Conservation (phyloP, 768 basidiomycete genomes). For the Royoungia palumana region DNA sequence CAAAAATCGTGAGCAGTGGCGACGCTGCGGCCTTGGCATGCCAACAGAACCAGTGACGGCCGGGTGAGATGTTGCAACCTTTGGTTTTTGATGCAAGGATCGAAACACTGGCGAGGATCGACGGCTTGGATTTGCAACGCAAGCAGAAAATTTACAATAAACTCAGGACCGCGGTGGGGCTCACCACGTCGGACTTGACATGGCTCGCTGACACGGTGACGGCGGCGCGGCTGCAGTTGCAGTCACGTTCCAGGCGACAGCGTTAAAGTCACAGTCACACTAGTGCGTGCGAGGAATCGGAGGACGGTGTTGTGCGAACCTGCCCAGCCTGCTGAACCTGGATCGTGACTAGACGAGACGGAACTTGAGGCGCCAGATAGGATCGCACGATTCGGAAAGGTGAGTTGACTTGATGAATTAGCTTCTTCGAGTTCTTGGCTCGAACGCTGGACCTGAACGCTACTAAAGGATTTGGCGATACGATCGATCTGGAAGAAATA, state of each 20-base stretch:
- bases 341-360: conserved; percentile 2
- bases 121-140: conserved; percentile 19
- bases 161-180: conserved; percentile 13
- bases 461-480: conserved; percentile 9
- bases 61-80: too few relatives aligned
- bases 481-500: conserved; percentile 10
- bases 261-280: conserved; percentile 2
- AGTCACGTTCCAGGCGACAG: conserved; percentile 4
- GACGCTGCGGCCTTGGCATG: too few relatives aligned
- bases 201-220: conserved; percentile 6
- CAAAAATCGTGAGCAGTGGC: too few relatives aligned
- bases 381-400: conserved; percentile 8
- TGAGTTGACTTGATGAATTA: conserved; percentile 10
- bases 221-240: conserved; percentile 12
- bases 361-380: conserved; percentile 7
- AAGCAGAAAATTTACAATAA: conserved; percentile 11
- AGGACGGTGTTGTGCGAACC: conserved; percentile 14
- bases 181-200: too few relatives aligned
- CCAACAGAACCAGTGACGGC: conserved; percentile 1
- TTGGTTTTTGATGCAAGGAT: conserved; percentile 12
- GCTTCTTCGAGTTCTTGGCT: conserved; percentile 5
- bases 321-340: conserved; percentile 9
- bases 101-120: background rate
- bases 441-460: conserved; percentile 1
- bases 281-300: conserved; percentile 14